Base-by-base conservation (phyloP, 352 stramenopile species). In the Aphanomyces stellatus region DNA sequence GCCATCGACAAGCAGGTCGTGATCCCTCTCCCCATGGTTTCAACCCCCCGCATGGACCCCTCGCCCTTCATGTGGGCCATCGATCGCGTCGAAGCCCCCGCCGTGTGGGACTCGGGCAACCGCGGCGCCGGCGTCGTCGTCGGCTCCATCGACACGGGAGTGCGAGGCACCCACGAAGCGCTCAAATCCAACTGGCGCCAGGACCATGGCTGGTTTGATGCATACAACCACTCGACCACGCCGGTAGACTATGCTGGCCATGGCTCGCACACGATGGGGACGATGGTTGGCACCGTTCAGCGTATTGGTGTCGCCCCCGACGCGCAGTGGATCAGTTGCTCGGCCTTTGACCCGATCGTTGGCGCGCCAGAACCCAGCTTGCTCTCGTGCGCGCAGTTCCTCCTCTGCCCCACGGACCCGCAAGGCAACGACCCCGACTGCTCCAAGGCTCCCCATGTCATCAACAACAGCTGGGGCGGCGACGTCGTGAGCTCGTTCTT, bases 401-500 rank as follows among this genome's bases (percentile, higher is more conserved):
- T 90, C 80, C 46, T 79, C 57, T 90, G 82, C 34, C 82, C 82
- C 0, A 85, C 82, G 10, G 76, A 68, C 10, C 51, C 76, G 3
- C 72, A 77, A 40, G 80, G 80, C 2, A 63, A 27, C 2, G 72
- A 78, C 22, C 51, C 46, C 6, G 79, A 88, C 70, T 88, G 77
- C 65, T 75, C 73, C 3, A 85, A 85, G 65, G 71, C 72, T 4
- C 80, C 78, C 2, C 51, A 75, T 27, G 74, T 88, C 3, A 72
- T 90, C 10, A 90, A 80, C 78, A 90, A 88, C 61, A 88, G 78
- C 62, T 90, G 82, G 82, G 80, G 79, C 30, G 79, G 72, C 31
- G 77, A 76, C 7, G n/a, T 37, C 49, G 25, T 17, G 15, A 57
- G 19, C 8, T 40, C 7, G 49, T 28, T 28, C 22, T 87, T 82